Conservation (phyloP, 2,329 filamentous ascomycete species). For the Exophiala spinifera region DNA sequence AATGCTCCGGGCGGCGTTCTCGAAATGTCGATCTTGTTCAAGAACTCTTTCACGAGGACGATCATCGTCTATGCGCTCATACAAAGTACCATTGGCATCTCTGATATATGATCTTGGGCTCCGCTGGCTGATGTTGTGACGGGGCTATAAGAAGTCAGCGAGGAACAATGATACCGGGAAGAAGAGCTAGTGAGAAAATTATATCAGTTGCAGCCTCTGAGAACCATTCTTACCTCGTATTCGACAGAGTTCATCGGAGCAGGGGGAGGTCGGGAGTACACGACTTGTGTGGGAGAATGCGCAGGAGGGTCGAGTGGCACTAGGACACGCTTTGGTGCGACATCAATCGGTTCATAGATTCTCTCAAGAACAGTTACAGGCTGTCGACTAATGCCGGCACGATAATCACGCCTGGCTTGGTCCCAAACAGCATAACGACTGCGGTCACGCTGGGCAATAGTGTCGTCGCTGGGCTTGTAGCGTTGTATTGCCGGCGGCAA, state of each 20-base stretch:
- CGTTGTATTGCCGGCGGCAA: conserved; percentile 30
- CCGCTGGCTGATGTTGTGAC: conserved; percentile 7
- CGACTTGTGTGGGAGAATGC: conserved; percentile 3
- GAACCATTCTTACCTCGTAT: conserved; percentile 19
- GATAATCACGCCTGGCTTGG: conserved; percentile 38
- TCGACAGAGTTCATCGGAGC: conserved; percentile 9
- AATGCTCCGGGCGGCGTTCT: conserved; percentile 2
- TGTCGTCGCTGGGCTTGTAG: conserved; percentile 30
- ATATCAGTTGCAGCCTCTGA: not conserved
- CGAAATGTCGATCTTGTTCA: conserved; percentile 12
- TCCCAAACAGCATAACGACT: conserved; percentile 49
- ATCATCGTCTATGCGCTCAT: conserved; percentile 18
- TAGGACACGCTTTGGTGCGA: conserved; percentile 13
- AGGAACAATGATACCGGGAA: not conserved
- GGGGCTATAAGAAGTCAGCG: conserved; percentile 17
- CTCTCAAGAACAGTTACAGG: conserved; percentile 17
- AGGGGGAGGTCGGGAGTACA: conserved; percentile 6
- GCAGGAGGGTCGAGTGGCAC: conserved; percentile 18
- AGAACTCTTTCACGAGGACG: conserved; percentile 3
- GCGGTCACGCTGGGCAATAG: conserved; percentile 43
- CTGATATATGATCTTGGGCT: conserved; percentile 22
- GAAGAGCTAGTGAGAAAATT: not conserved
- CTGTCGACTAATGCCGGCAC: conserved; percentile 11
- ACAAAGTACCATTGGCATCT: conserved; percentile 22
- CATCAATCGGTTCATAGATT: conserved; percentile 17